Base-by-base conservation (phyloP, 2,329 filamentous ascomycete genomes). In the Diaporthe amygdali region DNA sequence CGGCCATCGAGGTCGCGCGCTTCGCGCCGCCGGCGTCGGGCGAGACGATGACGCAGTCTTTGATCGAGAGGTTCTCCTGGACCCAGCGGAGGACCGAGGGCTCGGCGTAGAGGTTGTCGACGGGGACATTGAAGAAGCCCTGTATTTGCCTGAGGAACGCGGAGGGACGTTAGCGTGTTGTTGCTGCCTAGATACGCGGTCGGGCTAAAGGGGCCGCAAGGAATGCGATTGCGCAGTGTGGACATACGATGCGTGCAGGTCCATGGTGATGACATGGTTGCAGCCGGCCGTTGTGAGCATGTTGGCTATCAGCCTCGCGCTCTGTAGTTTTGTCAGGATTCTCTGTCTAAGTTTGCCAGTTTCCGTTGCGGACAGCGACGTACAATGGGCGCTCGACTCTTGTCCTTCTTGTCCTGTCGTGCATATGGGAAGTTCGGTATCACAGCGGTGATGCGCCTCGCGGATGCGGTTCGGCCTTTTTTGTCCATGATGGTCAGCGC, bases 81-180 rank as follows among this genome's bases (percentile, higher is more conserved):
- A 93, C 92, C 78, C 92, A 93, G 73, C 88, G 88, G 79, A 92
- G 90, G 68, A 93, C 85, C 64, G 95, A 84, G 63, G 93, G 92
- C 76, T 93, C 91, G 70, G 92, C 96, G 83, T 98, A 98, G 22
- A 99, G 88, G 81, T 99, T 99, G 84, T 99, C 96, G 70, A 99
- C 96, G 2, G 96, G 96, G 71, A 98, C 97, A 79, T 99, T 96
- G 79, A 99, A 98, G 87, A 98, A 99, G 68, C 96, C 96, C 83
- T 99, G 96, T 79, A 98, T 98, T 82, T 99, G 95, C 37, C 71
- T 73, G 56, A 3, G 20, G 27, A 9, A 22, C 10, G 5, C 17
- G 41, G 39, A 15, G 20, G 5, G 15, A 51, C 94, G 93, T 81
- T 98, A 96, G 80, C 96, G 7, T n/a, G 66, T 1, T 49, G 32